A percentile compares a stretch with the other conserved stretches of the same genome.
Conservation (phyloP, 495 filamentous ascomycete genomes). For the Penicillium maclennaniae region DNA sequence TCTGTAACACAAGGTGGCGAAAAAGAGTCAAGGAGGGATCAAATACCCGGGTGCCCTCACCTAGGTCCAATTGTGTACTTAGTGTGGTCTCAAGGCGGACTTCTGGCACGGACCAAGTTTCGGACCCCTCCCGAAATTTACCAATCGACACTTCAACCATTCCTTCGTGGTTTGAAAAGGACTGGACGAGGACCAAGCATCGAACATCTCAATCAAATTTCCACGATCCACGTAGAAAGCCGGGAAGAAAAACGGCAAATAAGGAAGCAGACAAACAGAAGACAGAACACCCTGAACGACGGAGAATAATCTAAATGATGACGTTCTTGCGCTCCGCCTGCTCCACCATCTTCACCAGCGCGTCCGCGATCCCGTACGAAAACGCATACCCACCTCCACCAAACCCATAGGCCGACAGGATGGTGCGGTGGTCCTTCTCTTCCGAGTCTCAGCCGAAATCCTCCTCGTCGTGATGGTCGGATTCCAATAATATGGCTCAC, state of each 20-base stretch:
- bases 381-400: conserved; percentile 45
- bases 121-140: not conserved
- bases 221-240: too few species aligned
- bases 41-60: too few species aligned
- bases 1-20: not conserved
- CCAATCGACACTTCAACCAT: too few species aligned
- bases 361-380: conserved; percentile 41
- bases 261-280: too few species aligned
- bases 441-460: conserved; percentile 38
- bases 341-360: conserved; percentile 39
- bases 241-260: too few species aligned
- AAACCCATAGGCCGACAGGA: conserved; percentile 44
- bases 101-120: not conserved
- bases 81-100: too few species aligned
- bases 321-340: conserved; percentile 32
- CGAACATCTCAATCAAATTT: too few species aligned
- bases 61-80: too few species aligned
- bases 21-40: not conserved
- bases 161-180: too few species aligned
- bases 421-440: conserved; percentile 19
- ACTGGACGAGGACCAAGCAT: too few species aligned
- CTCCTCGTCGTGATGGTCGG: conserved; percentile 35
- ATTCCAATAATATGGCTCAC: conserved; percentile 42
- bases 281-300: too few species aligned
- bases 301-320: conserved; percentile 11